Base-by-base conservation (phyloP, 179 eudicot genomes). In the Spinacia oleracea region DNA sequence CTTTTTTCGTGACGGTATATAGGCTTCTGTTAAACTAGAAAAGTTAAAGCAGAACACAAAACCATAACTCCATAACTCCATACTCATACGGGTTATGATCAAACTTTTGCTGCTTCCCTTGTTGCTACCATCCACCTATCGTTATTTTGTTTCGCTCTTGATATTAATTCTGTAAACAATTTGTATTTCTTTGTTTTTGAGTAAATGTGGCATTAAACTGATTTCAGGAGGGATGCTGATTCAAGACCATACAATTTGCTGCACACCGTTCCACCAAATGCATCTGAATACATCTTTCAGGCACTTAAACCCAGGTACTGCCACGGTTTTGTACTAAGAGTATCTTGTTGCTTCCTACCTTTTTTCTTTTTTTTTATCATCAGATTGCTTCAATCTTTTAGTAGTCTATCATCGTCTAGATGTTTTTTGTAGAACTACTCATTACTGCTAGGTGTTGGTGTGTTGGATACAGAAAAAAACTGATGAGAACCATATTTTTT, bases 271-370 rank as follows among this genome's bases (percentile, higher is more conserved):
- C 81, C 81, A 31, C 20, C 75, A 70, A 78, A 78, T 70, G 81
- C 80, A 31, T 58, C 81, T 21, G 81, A 78, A 58, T 70, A 78
- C 55, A 48, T 78, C 42, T 70, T 78, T 45, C 81, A 48, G 66
- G 81, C 81, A 42, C 75, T 78, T 59, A 78, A 78, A 31, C 81
- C 76, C 4, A 59, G 81, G 81, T 78, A 59, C 65, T 70, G 35
- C 73, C 48, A 32, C 16, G 23, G 14, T 6, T 70, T 31, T 64
- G 42, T 5, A 16, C 40, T 27, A 1, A 12, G 21, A 64, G n/a
- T 5, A 31, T 64, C 40, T 31, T 1, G 5, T 15, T 21, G 27
- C 20, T 38, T 66, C 38, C 25, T 20, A 1, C 4, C 6, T 3
- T 38, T 38, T 38, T 3, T 38, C 6, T 66, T 66, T 35, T 35